phyloP scores from a whole-genome alignment of 1,284 basidiomycete species.

The Papiliotrema terrestris region DNA sequence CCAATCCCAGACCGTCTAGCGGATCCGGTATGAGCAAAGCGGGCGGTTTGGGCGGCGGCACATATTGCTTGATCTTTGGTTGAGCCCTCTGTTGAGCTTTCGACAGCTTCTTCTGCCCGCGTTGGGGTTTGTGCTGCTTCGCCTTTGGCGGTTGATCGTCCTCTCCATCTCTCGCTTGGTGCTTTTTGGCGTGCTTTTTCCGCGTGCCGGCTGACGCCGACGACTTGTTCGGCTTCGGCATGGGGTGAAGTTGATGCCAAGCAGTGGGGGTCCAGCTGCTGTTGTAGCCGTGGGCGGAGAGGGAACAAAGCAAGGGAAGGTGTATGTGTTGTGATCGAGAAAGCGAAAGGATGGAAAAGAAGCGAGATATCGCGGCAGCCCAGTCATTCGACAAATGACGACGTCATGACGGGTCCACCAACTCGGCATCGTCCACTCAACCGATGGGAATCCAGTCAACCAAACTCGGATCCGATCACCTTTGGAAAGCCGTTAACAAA shows the following conservation, averaged over 20 bases:
- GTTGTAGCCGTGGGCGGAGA: too few relatives aligned
- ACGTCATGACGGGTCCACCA: too few relatives aligned
- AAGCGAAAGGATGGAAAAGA: too few relatives aligned
- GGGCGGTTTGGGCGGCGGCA: slow-evolving; percentile 84
- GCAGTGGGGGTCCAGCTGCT: too few relatives aligned
- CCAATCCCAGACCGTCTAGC: slow-evolving; percentile 80
- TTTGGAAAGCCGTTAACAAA: too few relatives aligned
- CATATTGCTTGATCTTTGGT: slow-evolving; percentile 67
- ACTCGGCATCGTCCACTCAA: too few relatives aligned
- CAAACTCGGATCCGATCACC: too few relatives aligned
- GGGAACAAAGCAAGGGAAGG: too few relatives aligned
- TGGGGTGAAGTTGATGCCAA: slow-evolving; percentile 1
- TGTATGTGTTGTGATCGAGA: too few relatives aligned
- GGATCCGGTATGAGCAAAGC: slow-evolving; percentile 82
- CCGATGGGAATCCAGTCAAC: too few relatives aligned
- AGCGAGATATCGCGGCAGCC: too few relatives aligned
- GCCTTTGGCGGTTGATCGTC: slow-evolving; percentile 2
- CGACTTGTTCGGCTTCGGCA: slow-evolving; percentile 48
- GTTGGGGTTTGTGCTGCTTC: slow-evolving; percentile 15
- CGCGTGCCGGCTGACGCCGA: slow-evolving; percentile 75
- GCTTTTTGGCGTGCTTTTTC: slow-evolving; percentile 59
- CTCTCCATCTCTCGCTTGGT: slow-evolving; percentile 24
- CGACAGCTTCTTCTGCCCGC: slow-evolving; percentile 40
- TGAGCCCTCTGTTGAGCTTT: slow-evolving; percentile 46
- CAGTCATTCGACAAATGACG: too few relatives aligned